Base-by-base conservation (phyloP, 2,329 filamentous ascomycete genomes). In the Fusarium sp. region DNA sequence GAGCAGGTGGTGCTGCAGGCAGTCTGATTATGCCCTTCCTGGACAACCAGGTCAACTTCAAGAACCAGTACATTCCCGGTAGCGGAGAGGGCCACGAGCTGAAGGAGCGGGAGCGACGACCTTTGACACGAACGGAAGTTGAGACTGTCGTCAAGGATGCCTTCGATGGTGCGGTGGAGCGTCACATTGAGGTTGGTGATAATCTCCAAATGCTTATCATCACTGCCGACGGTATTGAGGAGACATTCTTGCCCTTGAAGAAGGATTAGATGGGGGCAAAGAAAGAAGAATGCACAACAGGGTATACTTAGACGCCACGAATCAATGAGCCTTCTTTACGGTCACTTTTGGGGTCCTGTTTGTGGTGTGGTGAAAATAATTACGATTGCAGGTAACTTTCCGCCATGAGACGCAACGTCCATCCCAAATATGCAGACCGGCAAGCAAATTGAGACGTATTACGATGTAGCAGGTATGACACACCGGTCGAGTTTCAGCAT, bases 11-110 rank as follows among this genome's bases (percentile, higher is more conserved):
- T 74, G 94, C 96, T 15, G 94, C 94, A 20, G 91, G 93, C 53
- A 96, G 92, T 76, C 83, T 99, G 80, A 99, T 99, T 81, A 99
- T 97, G 92, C 96, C 96, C 3, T 99, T 99, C 86, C 83, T 99
- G 76, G 96, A 99, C 81, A 99, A 99, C 80, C 96, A 99, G 82
- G 96, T 99, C 84, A 98, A 98, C 84, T 95, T 95, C 86, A 99
- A 97, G 88, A 99, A 99, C 80, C 95, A 97, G 84, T 97, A 97
- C 78, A 86, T 96, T 56, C 94, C 95, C 13, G 92, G 91, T 45
- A 95, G 92, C 74, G 94, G 93, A 58, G 87, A 88, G 63, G 95
- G 95, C 41, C 92, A 97, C 80, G 90, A 90, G 53, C 83, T 97
- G 74, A 82, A 91, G 82, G 87, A 91, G 80, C 87, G 90, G 72